Conservation (phyloP, 2,329 filamentous ascomycete genomes). For the Neofusicoccum ribis region DNA sequence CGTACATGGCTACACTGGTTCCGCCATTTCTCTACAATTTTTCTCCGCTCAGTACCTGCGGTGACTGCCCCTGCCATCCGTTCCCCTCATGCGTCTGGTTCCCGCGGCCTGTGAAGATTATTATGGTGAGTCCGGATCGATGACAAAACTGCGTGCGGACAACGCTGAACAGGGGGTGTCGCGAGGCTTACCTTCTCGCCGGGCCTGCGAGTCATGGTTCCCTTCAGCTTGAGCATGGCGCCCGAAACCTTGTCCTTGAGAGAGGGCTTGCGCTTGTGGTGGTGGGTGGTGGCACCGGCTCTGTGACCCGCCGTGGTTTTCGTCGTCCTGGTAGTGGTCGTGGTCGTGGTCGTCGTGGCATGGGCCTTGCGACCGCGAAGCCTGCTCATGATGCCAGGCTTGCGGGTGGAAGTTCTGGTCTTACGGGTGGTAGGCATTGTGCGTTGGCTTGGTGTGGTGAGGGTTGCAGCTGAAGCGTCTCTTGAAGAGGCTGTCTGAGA, state of each 20-base stretch:
- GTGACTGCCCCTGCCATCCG: conserved; percentile 54
- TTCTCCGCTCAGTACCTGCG: conserved; percentile 1
- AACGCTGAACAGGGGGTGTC: too few relatives aligned
- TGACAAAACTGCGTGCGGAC: not conserved
- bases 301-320: conserved; percentile 32
- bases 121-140: conserved; percentile 9
- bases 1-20: not conserved
- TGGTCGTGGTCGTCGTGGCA: conserved; percentile 39
- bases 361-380: conserved; percentile 42
- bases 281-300: conserved; percentile 39
- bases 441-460: conserved; percentile 7
- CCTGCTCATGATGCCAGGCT: conserved; percentile 57
- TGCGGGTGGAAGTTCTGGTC: conserved; percentile 41
- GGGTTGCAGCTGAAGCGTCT: conserved; percentile 13
- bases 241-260: conserved; percentile 78
- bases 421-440: conserved; percentile 30
- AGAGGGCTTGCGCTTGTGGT: conserved; percentile 67
- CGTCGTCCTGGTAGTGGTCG: conserved; percentile 42
- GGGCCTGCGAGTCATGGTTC: conserved; percentile 66
- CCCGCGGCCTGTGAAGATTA: conserved; percentile 62
- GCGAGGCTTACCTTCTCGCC: conserved; percentile 62
- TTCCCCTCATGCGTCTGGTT: conserved; percentile 71
- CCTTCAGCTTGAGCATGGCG: conserved; percentile 71
- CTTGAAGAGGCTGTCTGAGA: not conserved
- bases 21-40: not conserved